Evolutionary conservation across 225 moss, liverwort and hornwort species (phyloP), one percentile per base, ranked within the genome.

Genomic region (Sphagnum tenellum): DNA sequence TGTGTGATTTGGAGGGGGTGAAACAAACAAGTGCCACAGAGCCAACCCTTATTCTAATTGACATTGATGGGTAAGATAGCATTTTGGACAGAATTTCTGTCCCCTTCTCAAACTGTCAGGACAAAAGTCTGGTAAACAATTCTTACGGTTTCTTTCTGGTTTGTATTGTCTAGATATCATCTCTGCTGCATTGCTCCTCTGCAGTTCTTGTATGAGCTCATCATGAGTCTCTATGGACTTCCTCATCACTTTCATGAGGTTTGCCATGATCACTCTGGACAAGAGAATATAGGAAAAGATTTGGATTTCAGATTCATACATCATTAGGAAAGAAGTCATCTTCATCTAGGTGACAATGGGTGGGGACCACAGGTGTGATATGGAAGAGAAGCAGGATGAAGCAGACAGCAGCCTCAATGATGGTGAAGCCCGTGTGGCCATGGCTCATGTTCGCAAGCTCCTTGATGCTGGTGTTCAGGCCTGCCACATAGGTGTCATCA

Each of bases 331-430:
- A 29, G 29, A 29, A 29, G 29, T 29, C 29, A 29, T 29, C 29
- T 29, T 29, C 29, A 29, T 29, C 0, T 29, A 29, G 1, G 29
- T 29, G 29, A 29, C 29, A 29, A 29, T 29, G 29, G 29, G 29
- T 29, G 29, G 29, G 29, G 49, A 48, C 13, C 54, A 46, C 64
- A 89, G 89, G 76, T 96, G 95, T 70, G 92, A 92, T 72, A 88
- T 96, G 89, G 95, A 96, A 60, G 95, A 96, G 73, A 86, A 75
- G 56, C 92, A 96, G 66, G 95, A 95, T 70, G 95, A 96, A 67
- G 95, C 89, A 45, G 95, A 96, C 59, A 96, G 95, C 74, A 72
- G 84, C 56, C 82, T 89, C 79, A 96, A 96, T 63, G 95, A 96
- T 72, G 95, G 92, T 69, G 95, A 92, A 81, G 92, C 92, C 63